phyloP scores from a whole-genome alignment of 148 eudicot genomes.

The Dianthus caryophyllus region DNA sequence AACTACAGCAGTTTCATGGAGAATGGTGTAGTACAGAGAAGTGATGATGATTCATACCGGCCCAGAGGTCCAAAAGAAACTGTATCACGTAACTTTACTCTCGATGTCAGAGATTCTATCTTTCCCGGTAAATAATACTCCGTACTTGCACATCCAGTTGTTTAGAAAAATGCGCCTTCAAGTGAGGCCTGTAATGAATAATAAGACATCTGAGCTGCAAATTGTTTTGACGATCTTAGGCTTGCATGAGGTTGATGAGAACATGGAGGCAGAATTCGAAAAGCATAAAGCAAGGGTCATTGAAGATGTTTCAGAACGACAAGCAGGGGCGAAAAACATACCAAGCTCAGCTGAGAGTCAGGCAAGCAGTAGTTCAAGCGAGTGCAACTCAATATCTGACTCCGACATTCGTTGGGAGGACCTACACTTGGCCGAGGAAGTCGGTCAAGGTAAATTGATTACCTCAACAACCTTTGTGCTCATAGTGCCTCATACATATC shows the following conservation, averaged over 20 bases:
- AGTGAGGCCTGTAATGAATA: slow-evolving; percentile 21
- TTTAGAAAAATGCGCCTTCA: slow-evolving; percentile 16
- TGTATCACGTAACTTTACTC: slow-evolving; percentile 11
- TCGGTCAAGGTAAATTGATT: slow-evolving; percentile 62
- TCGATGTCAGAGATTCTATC: slow-evolving; percentile 19
- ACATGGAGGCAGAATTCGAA: slow-evolving; percentile 28
- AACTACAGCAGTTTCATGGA: slow-evolving; percentile 27
- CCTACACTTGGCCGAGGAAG: slow-evolving; percentile 55
- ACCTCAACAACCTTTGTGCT: background rate
- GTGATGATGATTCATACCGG: slow-evolving; percentile 20
- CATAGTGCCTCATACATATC: too few relatives aligned
- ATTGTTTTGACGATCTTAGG: slow-evolving; percentile 23
- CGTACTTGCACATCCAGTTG: slow-evolving; percentile 17
- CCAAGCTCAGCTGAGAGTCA: slow-evolving; percentile 34
- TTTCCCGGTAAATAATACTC: slow-evolving; percentile 18
- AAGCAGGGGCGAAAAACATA: slow-evolving; percentile 24
- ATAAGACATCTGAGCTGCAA: slow-evolving; percentile 12
- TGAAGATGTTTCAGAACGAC: slow-evolving; percentile 30
- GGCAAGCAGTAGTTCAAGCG: slow-evolving; percentile 44
- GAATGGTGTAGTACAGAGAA: slow-evolving; percentile 21
- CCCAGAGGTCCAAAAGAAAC: slow-evolving; percentile 21
- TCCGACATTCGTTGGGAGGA: slow-evolving; percentile 80
- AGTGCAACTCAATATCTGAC: slow-evolving; percentile 32
- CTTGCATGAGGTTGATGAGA: slow-evolving; percentile 20
- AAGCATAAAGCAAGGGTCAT: slow-evolving; percentile 24